A percentile compares a stretch with the other conserved stretches of the same genome.
phyloP scores from a whole-genome alignment of 176 grass and related monocot genomes.

The Rhynchospora pubera region DNA sequence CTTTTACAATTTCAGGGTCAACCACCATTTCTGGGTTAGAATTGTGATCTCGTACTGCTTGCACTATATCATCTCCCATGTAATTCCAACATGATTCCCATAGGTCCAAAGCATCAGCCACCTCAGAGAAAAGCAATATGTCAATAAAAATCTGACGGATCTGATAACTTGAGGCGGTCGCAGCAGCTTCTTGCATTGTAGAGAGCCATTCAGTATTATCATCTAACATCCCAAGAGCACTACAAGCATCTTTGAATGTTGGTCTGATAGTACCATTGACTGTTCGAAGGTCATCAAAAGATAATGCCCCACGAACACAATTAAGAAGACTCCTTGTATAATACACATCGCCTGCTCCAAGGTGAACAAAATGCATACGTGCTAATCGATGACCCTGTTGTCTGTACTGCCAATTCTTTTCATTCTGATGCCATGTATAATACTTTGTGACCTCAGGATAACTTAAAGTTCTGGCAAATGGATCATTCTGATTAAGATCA shows the following conservation, averaged over 20 bases:
- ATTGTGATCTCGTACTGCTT: too few relatives aligned
- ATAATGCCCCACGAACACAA: not conserved
- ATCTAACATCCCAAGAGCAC: conserved; percentile 21
- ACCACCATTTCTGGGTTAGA: too few relatives aligned
- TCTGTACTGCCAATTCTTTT: not conserved
- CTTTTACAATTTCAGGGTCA: too few relatives aligned
- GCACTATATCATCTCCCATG: too few relatives aligned
- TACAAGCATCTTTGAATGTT: conserved; percentile 28
- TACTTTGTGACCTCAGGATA: conserved; percentile 17
- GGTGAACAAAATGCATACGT: conserved; percentile 12
- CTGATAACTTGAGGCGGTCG: too few relatives aligned
- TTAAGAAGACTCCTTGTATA: conserved; percentile 26
- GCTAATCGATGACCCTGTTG: not conserved
- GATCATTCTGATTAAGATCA: conserved; percentile 1
- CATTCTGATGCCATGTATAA: conserved; percentile 17
- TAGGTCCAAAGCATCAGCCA: too few relatives aligned
- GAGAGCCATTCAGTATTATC: not conserved
- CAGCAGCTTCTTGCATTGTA: too few relatives aligned
- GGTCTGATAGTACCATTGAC: not conserved
- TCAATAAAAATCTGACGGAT: too few relatives aligned
- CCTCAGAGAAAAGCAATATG: too few relatives aligned
- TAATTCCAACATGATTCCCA: too few relatives aligned
- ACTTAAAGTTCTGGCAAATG: conserved; percentile 14
- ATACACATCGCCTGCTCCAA: not conserved
- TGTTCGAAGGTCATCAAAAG: conserved; percentile 24